Base-by-base conservation (phyloP, 1,139 yeast genomes). In the Scheffersomyces illinoinensis region DNA sequence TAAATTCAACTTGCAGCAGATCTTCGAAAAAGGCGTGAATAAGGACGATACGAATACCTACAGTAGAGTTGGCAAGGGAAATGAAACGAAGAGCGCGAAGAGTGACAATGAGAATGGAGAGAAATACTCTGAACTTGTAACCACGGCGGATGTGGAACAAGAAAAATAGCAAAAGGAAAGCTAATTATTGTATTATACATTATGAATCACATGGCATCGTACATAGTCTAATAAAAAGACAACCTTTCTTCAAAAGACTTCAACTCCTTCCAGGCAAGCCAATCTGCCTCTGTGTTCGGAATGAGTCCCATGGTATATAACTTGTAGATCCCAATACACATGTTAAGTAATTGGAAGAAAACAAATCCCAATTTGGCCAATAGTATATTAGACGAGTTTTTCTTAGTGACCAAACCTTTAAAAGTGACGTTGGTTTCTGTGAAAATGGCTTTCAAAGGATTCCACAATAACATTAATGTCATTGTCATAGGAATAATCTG, bases 401-500 rank as follows among this genome's bases (percentile, higher is more conserved):
- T 74, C 4, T 78, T 72, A 58, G 72, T 82, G 66, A 61, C 72
- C 62, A 67, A 80, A 69, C 63, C 71, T 49, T 65, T 69, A 67
- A 87, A 87, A 1, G 75, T 71, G 14, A 77, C 67, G 62, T 82
- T 82, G 1, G 90, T 85, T 14, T 78, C 83, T 46, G 79, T 74
- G 54, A 88, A 73, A 1, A 95, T 87, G 47, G 96, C 91, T 67
- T 86, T 88, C 51, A 91, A 67, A 0, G 98, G 97, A 53, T 86
- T 88, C 66, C 89, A 84, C 64, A 95, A 85, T 68, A 95, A 79
- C 92, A 90, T 91, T 51, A 91, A 74, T 0, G 97, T 90, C 91
- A 93, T 93, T 75, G 93, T 89, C 58, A 95, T 89, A 5, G 98
- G 96, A 60, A 95, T 93, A 63, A 95, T 83, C 68, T 95, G 98